Evolutionary conservation across 2,329 filamentous ascomycete genomes (phyloP).

Genomic region (Ambrosiella cleistominuta): DNA sequence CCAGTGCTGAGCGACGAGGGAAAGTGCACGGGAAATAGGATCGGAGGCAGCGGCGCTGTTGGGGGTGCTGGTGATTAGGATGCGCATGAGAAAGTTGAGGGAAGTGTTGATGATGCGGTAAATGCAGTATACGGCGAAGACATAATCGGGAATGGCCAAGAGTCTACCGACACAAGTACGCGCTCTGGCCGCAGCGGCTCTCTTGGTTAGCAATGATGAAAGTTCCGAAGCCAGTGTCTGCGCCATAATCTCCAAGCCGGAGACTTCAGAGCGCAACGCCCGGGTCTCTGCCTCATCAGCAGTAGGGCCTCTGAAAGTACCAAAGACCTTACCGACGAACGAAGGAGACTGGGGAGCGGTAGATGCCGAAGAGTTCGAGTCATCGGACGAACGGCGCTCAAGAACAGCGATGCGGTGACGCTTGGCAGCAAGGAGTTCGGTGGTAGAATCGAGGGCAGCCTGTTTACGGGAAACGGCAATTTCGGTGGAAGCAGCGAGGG

Average conservation of each 20-base stretch:
- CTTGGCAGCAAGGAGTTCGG: constrained; percentile 61
- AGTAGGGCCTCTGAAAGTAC: constrained; percentile 47
- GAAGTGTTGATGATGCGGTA: constrained; percentile 64
- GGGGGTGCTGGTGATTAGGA: constrained; percentile 21
- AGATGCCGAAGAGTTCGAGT: neutral
- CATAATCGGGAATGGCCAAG: constrained; percentile 42
- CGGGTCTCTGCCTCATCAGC: constrained; percentile 43
- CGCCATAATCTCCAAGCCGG: constrained; percentile 66
- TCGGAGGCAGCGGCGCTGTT: constrained; percentile 29
- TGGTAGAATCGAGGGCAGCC: constrained; percentile 58
- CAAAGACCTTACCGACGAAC: constrained; percentile 57
- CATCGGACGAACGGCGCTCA: constrained; percentile 30
- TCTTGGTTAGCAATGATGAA: constrained; percentile 39
- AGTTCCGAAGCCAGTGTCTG: constrained; percentile 50
- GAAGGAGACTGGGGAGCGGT: constrained; percentile 21
- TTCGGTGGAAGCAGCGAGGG: constrained; percentile 44
- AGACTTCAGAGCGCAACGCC: constrained; percentile 54
- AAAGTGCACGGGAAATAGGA: constrained; percentile 68
- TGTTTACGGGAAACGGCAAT: constrained; percentile 61
- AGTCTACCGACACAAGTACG: constrained; percentile 50
- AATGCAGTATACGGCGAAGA: constrained; percentile 66
- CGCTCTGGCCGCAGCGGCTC: constrained; percentile 46
- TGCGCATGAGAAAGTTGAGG: constrained; percentile 47
- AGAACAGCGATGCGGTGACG: constrained; percentile 53
- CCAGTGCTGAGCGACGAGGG: constrained; percentile 66